phyloP scores from a whole-genome alignment of 352 stramenopile species.

The Phytophthora pistaciae region DNA sequence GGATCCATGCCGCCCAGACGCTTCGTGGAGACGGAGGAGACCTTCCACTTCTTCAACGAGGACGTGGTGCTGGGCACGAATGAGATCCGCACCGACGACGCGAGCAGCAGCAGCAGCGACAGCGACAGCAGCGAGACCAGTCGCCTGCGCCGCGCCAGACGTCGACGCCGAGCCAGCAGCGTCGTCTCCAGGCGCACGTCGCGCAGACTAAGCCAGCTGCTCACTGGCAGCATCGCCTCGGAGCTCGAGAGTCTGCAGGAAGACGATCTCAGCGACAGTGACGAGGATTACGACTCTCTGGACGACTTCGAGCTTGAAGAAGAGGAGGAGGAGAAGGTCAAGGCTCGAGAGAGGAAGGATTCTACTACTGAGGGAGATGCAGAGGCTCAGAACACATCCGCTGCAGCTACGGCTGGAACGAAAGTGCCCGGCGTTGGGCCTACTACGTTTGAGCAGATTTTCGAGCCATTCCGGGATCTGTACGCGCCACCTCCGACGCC shows the following conservation, averaged over 20 bases:
- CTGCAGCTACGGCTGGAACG: not conserved
- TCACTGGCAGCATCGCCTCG: slow-evolving; percentile 26
- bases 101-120: slow-evolving; percentile 25
- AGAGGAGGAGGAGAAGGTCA: slow-evolving; percentile 27
- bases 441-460: slow-evolving; percentile 60
- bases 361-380: slow-evolving; percentile 15
- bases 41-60: slow-evolving; percentile 75
- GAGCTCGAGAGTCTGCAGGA: slow-evolving; percentile 39
- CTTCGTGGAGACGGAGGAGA: slow-evolving; percentile 67
- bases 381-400: slow-evolving; percentile 13
- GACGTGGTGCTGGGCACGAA: slow-evolving; percentile 71
- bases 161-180: slow-evolving; percentile 31
- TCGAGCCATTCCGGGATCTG: slow-evolving; percentile 63
- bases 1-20: slow-evolving; percentile 26
- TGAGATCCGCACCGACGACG: slow-evolving; percentile 52
- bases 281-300: slow-evolving; percentile 44
- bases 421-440: slow-evolving; percentile 23
- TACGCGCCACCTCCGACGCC: slow-evolving; percentile 34
- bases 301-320: slow-evolving; percentile 39
- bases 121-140: slow-evolving; percentile 25
- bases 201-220: slow-evolving; percentile 29
- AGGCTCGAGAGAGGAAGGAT: slow-evolving; percentile 27
- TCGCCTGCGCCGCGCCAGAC: slow-evolving; percentile 14
- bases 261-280: slow-evolving; percentile 37
- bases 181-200: slow-evolving; percentile 34